phyloP scores from a whole-genome alignment of 345 rosid species.

The Cardamine chenopodiifolia region DNA sequence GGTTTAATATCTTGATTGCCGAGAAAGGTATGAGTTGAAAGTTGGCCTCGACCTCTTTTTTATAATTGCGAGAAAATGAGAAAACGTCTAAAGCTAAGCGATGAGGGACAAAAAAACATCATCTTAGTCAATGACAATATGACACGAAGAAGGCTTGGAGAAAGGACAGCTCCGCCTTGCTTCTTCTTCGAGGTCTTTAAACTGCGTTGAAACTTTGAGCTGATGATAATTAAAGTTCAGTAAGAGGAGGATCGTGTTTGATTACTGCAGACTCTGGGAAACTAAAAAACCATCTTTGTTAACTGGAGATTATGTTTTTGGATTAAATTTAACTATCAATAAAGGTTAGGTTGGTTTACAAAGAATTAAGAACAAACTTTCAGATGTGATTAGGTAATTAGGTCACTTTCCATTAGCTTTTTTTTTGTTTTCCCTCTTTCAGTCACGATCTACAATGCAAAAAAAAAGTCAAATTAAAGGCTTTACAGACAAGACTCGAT shows the following conservation, averaged over 20 bases:
- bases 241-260: not conserved
- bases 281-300: not conserved
- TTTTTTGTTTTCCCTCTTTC: not conserved
- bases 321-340: no score
- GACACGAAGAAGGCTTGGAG: no score
- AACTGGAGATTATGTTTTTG: not conserved
- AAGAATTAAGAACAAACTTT: not conserved
- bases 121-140: not conserved
- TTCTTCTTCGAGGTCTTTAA: not conserved
- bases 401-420: not conserved
- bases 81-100: not conserved
- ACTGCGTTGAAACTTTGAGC: not conserved
- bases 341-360: not conserved
- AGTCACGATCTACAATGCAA: not conserved
- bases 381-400: not conserved
- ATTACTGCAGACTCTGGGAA: not conserved
- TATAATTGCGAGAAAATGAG: not conserved
- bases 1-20: constrained; percentile 40
- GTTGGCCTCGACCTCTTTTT: not conserved
- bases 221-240: not conserved
- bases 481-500: not conserved
- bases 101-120: not conserved
- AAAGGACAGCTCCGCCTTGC: no score
- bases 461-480: not conserved
- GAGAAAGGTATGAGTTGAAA: constrained; percentile 49